Percentiles rank a stretch among this genome's conserved stretches.
phyloP scores from a whole-genome alignment of 129 eudicot genomes.

The Saposhnikovia divaricata region DNA sequence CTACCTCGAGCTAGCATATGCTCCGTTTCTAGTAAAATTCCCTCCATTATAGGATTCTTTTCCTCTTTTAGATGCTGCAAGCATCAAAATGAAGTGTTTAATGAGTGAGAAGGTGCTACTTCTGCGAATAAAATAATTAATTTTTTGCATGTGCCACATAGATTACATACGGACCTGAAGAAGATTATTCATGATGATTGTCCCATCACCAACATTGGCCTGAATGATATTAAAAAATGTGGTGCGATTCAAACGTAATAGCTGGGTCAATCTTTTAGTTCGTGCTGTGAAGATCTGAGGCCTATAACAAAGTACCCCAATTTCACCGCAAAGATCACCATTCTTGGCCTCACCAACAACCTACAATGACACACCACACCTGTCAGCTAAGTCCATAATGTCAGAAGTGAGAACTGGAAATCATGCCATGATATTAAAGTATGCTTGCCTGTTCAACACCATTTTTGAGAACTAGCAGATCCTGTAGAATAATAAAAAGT shows the following conservation, averaged over 20 bases:
- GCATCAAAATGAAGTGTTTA: neutral
- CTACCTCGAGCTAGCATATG: conserved; percentile 73
- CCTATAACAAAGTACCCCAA: conserved; percentile 87
- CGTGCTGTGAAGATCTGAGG: conserved; percentile 88
- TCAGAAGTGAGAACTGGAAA: neutral
- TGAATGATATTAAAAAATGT: conserved; percentile 68
- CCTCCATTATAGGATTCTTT: conserved; percentile 70
- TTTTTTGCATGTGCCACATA: neutral
- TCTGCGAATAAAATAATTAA: neutral
- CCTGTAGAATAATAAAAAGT: conserved; percentile 38
- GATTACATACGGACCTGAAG: conserved; percentile 43
- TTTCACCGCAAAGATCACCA: conserved; percentile 85
- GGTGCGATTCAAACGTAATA: conserved; percentile 69
- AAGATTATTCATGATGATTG: conserved; percentile 84
- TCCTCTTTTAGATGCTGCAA: conserved; percentile 70
- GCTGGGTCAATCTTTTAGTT: conserved; percentile 67
- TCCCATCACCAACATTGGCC: conserved; percentile 95
- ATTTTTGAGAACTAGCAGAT: conserved; percentile 50
- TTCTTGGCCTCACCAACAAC: conserved; percentile 67
- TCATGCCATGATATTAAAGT: neutral
- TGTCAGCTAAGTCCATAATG: neutral
- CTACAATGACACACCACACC: conserved; percentile 25
- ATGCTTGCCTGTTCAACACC: conserved; percentile 72
- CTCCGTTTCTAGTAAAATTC: conserved; percentile 73
- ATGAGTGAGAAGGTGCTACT: neutral